Evolutionary conservation across 2,329 filamentous ascomycete genomes (phyloP).

Genomic region (Monilinia vaccinii-corymbosi): DNA sequence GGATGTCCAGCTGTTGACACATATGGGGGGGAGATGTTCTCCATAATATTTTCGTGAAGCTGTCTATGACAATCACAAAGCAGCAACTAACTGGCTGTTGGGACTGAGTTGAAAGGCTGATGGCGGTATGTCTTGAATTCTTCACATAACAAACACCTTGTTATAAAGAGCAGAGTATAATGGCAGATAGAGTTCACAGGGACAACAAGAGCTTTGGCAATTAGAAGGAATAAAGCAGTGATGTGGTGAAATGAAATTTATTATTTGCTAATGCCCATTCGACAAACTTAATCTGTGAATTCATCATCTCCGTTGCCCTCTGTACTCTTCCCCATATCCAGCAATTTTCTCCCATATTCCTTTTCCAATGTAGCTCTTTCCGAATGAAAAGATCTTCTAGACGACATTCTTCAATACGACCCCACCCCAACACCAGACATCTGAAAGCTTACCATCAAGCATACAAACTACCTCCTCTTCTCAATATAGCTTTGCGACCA

Average conservation of each 20-base stretch:
- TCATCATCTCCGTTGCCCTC: neutral
- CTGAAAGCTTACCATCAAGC: too few relatives aligned
- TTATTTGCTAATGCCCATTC: neutral
- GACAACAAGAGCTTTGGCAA: neutral
- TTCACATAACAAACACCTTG: neutral
- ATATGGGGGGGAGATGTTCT: neutral
- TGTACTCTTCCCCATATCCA: neutral
- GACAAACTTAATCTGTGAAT: neutral
- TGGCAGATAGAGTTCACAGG: neutral
- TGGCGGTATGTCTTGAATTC: neutral
- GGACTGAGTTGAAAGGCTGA: neutral
- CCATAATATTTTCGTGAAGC: neutral
- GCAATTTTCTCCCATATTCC: neutral
- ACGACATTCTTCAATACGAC: too few relatives aligned
- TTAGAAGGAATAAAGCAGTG: neutral
- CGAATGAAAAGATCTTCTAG: too few relatives aligned
- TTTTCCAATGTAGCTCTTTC: neutral
- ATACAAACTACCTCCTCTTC: too few relatives aligned
- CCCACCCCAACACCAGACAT: neutral
- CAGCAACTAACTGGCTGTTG: too few relatives aligned
- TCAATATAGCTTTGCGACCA: neutral
- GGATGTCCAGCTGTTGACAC: neutral
- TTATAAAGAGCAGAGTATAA: neutral
- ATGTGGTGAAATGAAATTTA: neutral
- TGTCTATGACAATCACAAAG: neutral